Evolutionary conservation across 495 filamentous ascomycete genomes (phyloP).

Genomic region (Penicillium diatomitis): DNA sequence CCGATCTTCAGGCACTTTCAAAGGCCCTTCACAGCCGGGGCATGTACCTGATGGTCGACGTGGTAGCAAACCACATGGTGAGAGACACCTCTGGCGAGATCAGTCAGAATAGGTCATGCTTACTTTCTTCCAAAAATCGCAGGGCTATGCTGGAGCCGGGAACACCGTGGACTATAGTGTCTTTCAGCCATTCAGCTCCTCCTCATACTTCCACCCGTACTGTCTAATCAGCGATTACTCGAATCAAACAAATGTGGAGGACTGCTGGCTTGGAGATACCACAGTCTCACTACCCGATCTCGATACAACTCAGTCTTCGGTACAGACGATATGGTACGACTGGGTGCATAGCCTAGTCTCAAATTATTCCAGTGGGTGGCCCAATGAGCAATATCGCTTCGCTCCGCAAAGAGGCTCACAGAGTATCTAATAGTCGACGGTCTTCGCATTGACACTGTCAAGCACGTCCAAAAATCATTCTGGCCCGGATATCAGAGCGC

Average conservation of each 20-base stretch:
- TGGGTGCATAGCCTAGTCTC: conserved; percentile 58
- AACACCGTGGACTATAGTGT: conserved; percentile 50
- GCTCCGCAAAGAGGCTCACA: neutral
- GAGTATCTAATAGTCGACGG: conserved; percentile 48
- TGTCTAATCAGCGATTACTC: conserved; percentile 59
- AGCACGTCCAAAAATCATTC: conserved; percentile 63
- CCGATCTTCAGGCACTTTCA: conserved; percentile 52
- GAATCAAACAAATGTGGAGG: conserved; percentile 38
- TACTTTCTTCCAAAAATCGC: conserved; percentile 20
- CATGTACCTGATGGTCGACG: conserved; percentile 75
- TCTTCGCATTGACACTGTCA: conserved; percentile 69
- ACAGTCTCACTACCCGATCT: conserved; percentile 59
- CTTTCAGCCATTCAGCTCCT: conserved; percentile 56
- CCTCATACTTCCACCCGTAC: conserved; percentile 55
- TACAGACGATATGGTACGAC: conserved; percentile 48
- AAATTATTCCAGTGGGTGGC: conserved; percentile 49
- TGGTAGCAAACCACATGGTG: conserved; percentile 71
- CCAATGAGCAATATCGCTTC: neutral
- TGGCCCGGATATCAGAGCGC: conserved; percentile 54
- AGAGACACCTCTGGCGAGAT: neutral
- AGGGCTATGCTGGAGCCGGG: conserved; percentile 50
- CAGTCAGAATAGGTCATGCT: conserved; percentile 12
- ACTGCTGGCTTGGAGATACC: conserved; percentile 59
- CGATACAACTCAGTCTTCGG: conserved; percentile 43
- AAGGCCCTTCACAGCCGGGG: conserved; percentile 49